Evolutionary conservation across 192 early-diverging fungal species (phyloP), one percentile per base, ranked within the genome.

Genomic region (Backusella morwellensis): DNA sequence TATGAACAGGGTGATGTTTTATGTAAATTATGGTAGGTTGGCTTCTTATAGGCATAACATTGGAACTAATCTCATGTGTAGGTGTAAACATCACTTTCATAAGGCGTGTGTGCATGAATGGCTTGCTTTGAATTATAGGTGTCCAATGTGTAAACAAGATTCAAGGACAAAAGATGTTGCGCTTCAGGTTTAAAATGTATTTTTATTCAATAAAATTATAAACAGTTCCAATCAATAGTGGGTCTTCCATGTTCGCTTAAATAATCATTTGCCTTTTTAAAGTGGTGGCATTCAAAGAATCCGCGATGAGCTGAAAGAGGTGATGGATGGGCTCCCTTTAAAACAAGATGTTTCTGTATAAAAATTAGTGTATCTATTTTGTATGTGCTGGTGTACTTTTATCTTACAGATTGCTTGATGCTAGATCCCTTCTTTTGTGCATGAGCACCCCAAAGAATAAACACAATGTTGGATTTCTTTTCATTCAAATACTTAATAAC

Each of bases 391-490:
- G 19, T n/a, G 1, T 23, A 2, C 17, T 71, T 11, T 12, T 75
- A 68, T 69, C 26, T 63, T 52, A 63, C 76, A 29, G 78, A 75
- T 52, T 86, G 89, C 70, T 97, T 90, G 38, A 98, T 90, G 6
- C 70, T 74, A 1, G 84, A 77, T 15, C 93, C 94, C 72, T 96
- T 95, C 85, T 96, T 96, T 80, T 95, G 94, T 29, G 96, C 96
- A 78, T 92, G 91, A 26, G 85, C 78, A 23, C 97, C 97, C 97
- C 97, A 99, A 29, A 98, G 87, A 83, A 99, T 90, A 85, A 99
- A 99, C 56, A 99, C 97, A 7, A 96, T 86, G 56, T 90, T 81
- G 1, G 44, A 66, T 3, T 83, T 80, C 38, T 88, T 82, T 6
- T 86, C 80, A 77, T 91, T 93, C 63, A 99, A 75, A 67, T 93